These are phyloP conservation scores for Strobilomyces echinocephalus DNA, from an alignment of 768 basidiomycete species.

Conservation along the genomic window DNA sequence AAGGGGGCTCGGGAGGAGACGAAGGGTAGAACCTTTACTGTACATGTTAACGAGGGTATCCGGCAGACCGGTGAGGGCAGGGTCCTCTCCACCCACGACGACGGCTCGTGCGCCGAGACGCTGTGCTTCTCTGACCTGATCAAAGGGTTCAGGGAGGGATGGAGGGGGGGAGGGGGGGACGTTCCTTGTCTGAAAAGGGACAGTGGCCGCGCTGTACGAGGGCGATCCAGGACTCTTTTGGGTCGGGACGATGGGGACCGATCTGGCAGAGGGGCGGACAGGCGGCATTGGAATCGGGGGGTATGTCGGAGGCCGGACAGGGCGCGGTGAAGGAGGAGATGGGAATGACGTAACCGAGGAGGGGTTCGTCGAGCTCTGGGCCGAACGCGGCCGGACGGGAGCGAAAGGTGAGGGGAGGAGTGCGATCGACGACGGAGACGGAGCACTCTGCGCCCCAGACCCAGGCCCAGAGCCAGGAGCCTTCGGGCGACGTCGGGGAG, in stretches of 20 bases:
- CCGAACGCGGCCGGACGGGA: conserved; percentile 78
- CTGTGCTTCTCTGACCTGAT: conserved; percentile 54
- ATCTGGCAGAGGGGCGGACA: conserved; percentile 65
- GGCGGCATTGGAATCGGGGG: conserved; percentile 41
- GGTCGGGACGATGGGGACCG: conserved; percentile 53
- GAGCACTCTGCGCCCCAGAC: conserved; percentile 65
- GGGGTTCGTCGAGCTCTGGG: conserved; percentile 59
- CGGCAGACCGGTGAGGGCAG: conserved; percentile 58
- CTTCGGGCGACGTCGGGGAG: conserved; percentile 41
- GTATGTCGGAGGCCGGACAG: conserved; percentile 34
- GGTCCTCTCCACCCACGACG: conserved; percentile 85
- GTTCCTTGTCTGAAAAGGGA: conserved; percentile 83
- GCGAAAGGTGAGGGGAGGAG: conserved; percentile 63
- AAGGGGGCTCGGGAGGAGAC: conserved; percentile 4
- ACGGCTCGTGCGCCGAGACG: conserved; percentile 77
- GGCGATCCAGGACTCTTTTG: conserved; percentile 79
- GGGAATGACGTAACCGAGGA: conserved; percentile 70
- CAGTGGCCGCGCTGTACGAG: conserved; percentile 87
- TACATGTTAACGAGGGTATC: conserved; percentile 88
- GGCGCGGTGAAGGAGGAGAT: conserved; percentile 57
- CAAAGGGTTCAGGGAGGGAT: background rate
- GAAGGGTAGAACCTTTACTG: conserved; percentile 67
- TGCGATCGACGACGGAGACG: conserved; percentile 73
- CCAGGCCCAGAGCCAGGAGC: conserved; percentile 57
- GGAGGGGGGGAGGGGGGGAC: conserved; percentile 22